These are phyloP conservation scores for Eragrostis curvula DNA, from an alignment of 176 grass and related monocot species.

Conservation along the genomic window DNA sequence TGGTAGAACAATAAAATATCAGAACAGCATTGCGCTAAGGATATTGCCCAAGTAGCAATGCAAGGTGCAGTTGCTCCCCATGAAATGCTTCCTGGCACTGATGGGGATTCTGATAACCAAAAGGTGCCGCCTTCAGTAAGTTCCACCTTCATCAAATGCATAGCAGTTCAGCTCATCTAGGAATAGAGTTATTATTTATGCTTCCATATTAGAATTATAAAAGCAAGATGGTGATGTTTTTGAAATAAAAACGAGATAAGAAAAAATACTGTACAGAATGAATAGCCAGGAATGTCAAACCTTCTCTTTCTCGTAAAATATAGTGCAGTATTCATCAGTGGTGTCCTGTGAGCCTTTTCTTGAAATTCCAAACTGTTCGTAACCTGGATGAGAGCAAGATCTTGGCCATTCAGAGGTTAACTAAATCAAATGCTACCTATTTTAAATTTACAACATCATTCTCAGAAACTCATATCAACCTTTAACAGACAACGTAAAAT, in stretches of 20 bases:
- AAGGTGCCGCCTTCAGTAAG: conserved; percentile 98
- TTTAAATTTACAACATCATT: neutral
- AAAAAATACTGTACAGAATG: neutral
- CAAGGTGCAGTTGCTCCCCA: conserved; percentile 88
- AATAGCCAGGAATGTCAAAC: conserved; percentile 40
- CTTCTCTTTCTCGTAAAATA: conserved; percentile 99
- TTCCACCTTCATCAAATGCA: conserved; percentile 81
- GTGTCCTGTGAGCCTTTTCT: conserved; percentile 96
- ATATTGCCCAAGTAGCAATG: conserved; percentile 99
- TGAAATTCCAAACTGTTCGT: conserved; percentile 98
- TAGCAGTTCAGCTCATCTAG: conserved; percentile 35
- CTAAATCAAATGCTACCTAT: neutral
- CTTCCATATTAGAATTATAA: conserved; percentile 23
- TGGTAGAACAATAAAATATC: conserved; percentile 1
- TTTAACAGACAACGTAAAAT: neutral
- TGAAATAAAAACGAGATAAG: neutral
- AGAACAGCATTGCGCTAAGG: conserved; percentile 43
- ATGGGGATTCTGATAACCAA: conserved; percentile 97
- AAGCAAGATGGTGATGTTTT: conserved; percentile 18
- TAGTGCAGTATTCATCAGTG: conserved; percentile 92
- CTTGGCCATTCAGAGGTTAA: conserved; percentile 20
- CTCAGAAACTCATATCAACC: neutral
- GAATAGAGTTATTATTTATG: conserved; percentile 39
- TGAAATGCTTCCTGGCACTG: conserved; percentile 92
- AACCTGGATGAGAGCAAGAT: conserved; percentile 56